phyloP scores from a whole-genome alignment of 2,329 filamentous ascomycete species.

The Ophiostoma himal-ulmi region DNA sequence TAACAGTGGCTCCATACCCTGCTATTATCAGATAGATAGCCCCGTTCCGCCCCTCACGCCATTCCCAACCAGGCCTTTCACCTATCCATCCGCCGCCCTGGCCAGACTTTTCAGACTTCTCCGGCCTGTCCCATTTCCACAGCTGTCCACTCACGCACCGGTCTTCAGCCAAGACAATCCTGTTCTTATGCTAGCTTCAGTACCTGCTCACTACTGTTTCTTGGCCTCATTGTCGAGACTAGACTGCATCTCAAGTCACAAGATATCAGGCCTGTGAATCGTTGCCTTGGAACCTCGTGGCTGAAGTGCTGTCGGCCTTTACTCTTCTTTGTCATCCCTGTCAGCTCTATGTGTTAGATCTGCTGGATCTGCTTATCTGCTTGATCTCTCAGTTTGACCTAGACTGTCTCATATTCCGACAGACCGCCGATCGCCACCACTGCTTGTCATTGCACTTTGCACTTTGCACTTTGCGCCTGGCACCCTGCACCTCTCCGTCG shows the following conservation, averaged over 20 bases:
- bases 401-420: neutral
- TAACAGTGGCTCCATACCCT: neutral
- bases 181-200: neutral
- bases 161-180: neutral
- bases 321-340: no score
- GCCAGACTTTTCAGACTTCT: neutral
- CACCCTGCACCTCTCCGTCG: neutral
- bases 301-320: no score
- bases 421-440: constrained; percentile 10
- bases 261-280: neutral
- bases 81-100: neutral
- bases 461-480: neutral
- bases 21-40: neutral
- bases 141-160: neutral
- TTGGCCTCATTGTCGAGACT: neutral
- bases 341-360: neutral
- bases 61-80: neutral
- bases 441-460: neutral
- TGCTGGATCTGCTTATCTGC: neutral
- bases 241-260: neutral
- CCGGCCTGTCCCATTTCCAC: neutral
- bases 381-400: neutral
- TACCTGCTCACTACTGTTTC: neutral
- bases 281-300: neutral
- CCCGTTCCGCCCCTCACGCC: neutral